phyloP scores from a whole-genome alignment of 2,329 filamentous ascomycete genomes.

The Fusarium albidum region DNA sequence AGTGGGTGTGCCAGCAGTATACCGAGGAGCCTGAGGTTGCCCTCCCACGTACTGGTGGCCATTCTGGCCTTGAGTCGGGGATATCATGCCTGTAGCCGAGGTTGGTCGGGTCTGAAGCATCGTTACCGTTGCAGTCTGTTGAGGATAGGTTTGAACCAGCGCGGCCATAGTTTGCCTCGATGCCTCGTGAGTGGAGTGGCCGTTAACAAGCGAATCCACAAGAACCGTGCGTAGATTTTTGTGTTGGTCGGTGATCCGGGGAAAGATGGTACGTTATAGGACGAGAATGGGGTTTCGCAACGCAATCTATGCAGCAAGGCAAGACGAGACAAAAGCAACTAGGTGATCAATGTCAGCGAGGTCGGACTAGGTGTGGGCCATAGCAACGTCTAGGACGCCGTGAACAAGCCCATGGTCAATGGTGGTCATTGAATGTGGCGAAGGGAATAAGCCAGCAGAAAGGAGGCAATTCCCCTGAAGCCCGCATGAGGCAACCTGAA shows the following conservation, averaged over 20 bases:
- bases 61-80: conserved; percentile 58
- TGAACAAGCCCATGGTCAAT: conserved; percentile 4
- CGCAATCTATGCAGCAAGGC: conserved; percentile 25
- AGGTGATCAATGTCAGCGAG: conserved; percentile 14
- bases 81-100: conserved; percentile 59
- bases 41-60: conserved; percentile 59
- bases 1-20: conserved; percentile 48
- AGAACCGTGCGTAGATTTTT: conserved; percentile 21
- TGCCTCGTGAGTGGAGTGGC: conserved; percentile 13
- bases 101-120: conserved; percentile 79
- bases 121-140: conserved; percentile 76
- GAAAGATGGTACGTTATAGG: background rate
- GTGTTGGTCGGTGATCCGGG: conserved; percentile 18
- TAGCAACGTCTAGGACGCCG: too few species aligned
- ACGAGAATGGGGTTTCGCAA: conserved; percentile 9
- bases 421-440: background rate
- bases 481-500: conserved; percentile 9
- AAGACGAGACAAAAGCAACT: conserved; percentile 25
- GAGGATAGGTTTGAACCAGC: conserved; percentile 82
- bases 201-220: conserved; percentile 29
- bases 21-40: conserved; percentile 43
- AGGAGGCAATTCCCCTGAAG: conserved; percentile 3
- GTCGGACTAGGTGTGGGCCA: background rate
- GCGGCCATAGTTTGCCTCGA: conserved; percentile 73
- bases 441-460: background rate